Conservation (phyloP, 305 asterid genomes). For the Withania somnifera region DNA sequence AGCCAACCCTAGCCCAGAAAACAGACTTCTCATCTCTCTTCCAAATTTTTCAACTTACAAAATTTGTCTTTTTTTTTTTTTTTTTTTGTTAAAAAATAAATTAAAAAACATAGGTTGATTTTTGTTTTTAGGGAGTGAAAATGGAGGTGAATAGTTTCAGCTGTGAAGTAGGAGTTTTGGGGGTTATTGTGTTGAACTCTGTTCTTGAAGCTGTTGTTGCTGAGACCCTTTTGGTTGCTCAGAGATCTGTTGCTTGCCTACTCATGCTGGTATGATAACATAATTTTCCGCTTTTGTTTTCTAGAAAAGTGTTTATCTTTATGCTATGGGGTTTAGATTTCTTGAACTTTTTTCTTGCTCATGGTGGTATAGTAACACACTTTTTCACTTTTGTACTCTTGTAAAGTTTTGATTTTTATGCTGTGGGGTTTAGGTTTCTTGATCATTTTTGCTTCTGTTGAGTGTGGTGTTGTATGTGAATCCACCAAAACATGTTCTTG, state of each 20-base stretch:
- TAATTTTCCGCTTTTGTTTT: not conserved
- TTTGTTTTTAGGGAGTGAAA: not conserved
- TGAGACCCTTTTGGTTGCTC: slow-evolving; percentile 27
- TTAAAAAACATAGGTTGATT: not conserved
- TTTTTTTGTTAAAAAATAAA: not conserved
- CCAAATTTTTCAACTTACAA: not conserved
- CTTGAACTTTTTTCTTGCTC: slow-evolving; percentile 5
- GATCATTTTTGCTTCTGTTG: not conserved
- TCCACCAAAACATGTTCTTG: not conserved
- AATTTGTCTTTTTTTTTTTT: not conserved
- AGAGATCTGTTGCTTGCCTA: slow-evolving; percentile 25
- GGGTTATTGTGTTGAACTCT: slow-evolving; percentile 14
- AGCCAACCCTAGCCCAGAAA: not conserved
- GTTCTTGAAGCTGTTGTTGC: slow-evolving; percentile 16
- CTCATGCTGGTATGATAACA: slow-evolving; percentile 32
- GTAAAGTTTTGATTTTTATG: too few species aligned
- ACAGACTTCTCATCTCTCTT: not conserved
- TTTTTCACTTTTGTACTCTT: too few species aligned
- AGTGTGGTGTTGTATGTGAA: too few species aligned
- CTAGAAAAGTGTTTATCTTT: slow-evolving; percentile 10
- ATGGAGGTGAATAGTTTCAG: slow-evolving; percentile 31
- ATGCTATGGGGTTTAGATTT: slow-evolving; percentile 14
- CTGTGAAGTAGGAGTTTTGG: slow-evolving; percentile 15
- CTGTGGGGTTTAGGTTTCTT: too few species aligned
- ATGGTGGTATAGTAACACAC: too few species aligned